phyloP scores from a whole-genome alignment of 805 yeast species.

The Pichia occidentalis region DNA sequence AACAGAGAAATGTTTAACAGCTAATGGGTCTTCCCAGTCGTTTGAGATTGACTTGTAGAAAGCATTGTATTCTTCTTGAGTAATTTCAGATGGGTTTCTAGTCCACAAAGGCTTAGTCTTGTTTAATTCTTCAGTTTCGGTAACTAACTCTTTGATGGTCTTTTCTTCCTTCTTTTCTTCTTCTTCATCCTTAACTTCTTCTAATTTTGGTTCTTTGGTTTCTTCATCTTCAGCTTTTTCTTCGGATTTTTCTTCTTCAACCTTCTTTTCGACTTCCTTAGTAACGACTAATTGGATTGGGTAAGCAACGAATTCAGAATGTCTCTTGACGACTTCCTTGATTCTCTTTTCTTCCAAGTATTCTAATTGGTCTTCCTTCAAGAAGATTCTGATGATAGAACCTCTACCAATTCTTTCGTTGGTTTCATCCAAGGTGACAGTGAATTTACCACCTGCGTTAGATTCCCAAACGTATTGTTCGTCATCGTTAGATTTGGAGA shows the following conservation, averaged over 20 bases:
- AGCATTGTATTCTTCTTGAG: conserved; percentile 97
- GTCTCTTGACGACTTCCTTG: conserved; percentile 98
- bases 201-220: conserved; percentile 42
- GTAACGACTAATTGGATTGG: conserved; percentile 98
- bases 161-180: conserved; percentile 67
- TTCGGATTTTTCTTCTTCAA: conserved; percentile 71
- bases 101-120: conserved; percentile 99
- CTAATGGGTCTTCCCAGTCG: conserved; percentile 99
- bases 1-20: conserved; percentile 98
- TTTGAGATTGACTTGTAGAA: conserved; percentile 98
- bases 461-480: conserved; percentile 99
- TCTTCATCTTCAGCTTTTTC: conserved; percentile 45
- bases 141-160: conserved; percentile 86
- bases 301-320: conserved; percentile 98
- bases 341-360: conserved; percentile 99
- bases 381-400: conserved; percentile 88
- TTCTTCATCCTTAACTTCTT: conserved; percentile 47
- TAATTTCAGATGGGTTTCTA: conserved; percentile 94
- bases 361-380: conserved; percentile 98
- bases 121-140: conserved; percentile 97
- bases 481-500: conserved; percentile 97
- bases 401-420: conserved; percentile 92
- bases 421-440: conserved; percentile 82
- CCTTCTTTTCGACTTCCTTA: conserved; percentile 98
- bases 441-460: conserved; percentile 99